A percentile compares a stretch with the other conserved stretches of the same genome.
Conservation (phyloP, 805 yeast species). For the Myxozyma udenii region DNA sequence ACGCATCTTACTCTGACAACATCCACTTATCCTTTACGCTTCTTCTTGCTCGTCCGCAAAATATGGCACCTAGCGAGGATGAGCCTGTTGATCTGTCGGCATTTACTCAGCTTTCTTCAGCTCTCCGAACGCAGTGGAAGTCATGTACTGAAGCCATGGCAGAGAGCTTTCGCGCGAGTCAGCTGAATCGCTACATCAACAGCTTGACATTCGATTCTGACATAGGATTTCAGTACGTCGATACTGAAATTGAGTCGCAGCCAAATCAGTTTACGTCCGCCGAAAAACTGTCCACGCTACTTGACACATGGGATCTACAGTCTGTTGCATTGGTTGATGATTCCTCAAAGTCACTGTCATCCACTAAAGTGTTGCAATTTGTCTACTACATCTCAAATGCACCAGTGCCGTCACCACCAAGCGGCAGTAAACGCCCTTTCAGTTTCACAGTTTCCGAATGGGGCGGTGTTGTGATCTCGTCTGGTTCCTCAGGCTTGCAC, state of each 20-base stretch:
- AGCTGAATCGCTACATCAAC: constrained; percentile 2
- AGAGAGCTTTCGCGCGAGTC: constrained; percentile 3
- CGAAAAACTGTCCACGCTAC: constrained; percentile 4
- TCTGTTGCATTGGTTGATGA: constrained; percentile 6
- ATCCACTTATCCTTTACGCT: constrained; percentile 26
- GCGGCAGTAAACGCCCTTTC: not conserved
- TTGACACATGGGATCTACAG: constrained; percentile 20
- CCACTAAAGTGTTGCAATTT: constrained; percentile 15
- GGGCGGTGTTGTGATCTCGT: constrained; percentile 70
- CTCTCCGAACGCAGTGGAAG: constrained; percentile 7
- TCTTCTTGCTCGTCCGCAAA: constrained; percentile 3
- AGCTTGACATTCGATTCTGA: constrained; percentile 20
- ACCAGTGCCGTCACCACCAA: not conserved
- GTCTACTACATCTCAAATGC: constrained; percentile 9
- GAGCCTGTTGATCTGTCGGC: not conserved
- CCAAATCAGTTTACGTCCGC: not conserved
- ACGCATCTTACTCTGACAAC: constrained; percentile 11
- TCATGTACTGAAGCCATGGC: constrained; percentile 2
- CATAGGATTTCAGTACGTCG: constrained; percentile 14
- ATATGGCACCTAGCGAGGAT: not conserved
- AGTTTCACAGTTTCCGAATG: constrained; percentile 67
- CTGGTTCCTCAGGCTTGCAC: constrained; percentile 14
- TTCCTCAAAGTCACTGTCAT: not conserved
- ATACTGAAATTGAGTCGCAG: constrained; percentile 1
- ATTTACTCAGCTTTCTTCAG: not conserved